phyloP scores from a whole-genome alignment of 352 stramenopile species.

The Phytophthora fragariae region DNA sequence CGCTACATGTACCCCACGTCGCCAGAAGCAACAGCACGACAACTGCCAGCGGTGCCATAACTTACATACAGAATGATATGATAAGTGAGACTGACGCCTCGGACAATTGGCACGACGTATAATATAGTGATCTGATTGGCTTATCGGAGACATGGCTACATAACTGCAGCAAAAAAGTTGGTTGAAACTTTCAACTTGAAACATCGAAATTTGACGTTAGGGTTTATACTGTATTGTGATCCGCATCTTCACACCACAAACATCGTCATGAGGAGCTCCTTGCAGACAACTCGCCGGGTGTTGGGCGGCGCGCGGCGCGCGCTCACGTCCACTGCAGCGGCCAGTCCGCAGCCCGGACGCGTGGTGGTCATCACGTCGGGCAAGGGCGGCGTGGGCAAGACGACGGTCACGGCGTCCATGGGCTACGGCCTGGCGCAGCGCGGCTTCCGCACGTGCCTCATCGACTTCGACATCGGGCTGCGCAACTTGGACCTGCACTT shows the following conservation, averaged over 20 bases:
- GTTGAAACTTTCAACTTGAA: too few relatives aligned
- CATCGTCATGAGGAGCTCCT: constrained; percentile 16
- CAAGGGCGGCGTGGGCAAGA: constrained; percentile 95
- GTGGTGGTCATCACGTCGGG: constrained; percentile 93
- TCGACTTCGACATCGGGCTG: constrained; percentile 95
- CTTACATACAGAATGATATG: too few relatives aligned
- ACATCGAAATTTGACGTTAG: neutral
- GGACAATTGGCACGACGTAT: neutral
- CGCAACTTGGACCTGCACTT: constrained; percentile 94
- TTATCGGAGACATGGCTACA: too few relatives aligned
- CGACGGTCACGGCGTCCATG: constrained; percentile 89
- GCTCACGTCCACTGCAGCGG: constrained; percentile 9
- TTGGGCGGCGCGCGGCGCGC: constrained; percentile 13
- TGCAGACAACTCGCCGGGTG: constrained; percentile 12
- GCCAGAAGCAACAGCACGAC: neutral
- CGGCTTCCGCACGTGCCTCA: constrained; percentile 91
- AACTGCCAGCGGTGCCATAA: neutral
- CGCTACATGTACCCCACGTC: neutral
- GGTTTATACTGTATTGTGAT: neutral
- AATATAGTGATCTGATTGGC: too few relatives aligned
- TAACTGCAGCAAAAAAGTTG: too few relatives aligned
- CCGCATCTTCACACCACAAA: neutral
- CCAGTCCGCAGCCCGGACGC: constrained; percentile 42
- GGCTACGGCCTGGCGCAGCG: constrained; percentile 84
- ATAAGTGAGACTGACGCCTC: neutral